Conservation (phyloP, 371 early-diverging fungal species). For the Blastocladiella emersonii region DNA sequence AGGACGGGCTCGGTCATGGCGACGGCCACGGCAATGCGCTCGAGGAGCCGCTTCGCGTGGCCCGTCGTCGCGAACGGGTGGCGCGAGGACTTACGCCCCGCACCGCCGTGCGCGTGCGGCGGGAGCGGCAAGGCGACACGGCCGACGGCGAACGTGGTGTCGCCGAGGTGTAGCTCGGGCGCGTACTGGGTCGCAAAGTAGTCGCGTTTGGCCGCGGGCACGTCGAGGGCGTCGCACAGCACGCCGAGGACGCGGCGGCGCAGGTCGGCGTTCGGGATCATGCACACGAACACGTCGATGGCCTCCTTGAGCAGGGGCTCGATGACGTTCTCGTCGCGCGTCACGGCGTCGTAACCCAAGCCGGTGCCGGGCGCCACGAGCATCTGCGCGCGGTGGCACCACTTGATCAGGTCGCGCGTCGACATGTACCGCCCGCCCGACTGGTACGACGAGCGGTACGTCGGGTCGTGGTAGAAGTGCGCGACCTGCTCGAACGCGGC, state of each 20-base stretch:
- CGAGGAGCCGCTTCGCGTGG: conserved; percentile 61
- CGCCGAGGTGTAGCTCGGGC: conserved; percentile 39
- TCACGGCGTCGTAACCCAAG: not conserved
- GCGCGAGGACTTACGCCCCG: no score
- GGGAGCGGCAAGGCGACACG: conserved; percentile 43
- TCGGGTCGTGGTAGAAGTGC: conserved; percentile 38
- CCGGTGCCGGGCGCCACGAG: conserved; percentile 17
- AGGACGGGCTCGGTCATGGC: conserved; percentile 69
- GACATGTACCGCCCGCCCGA: conserved; percentile 30
- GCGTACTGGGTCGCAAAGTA: conserved; percentile 56
- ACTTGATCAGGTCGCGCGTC: conserved; percentile 69
- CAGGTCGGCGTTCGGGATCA: conserved; percentile 53
- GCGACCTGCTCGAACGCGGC: conserved; percentile 42
- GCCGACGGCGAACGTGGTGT: conserved; percentile 41
- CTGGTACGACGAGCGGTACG: conserved; percentile 28
- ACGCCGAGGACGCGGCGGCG: conserved; percentile 45
- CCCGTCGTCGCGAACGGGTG: conserved; percentile 31
- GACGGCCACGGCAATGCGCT: conserved; percentile 69
- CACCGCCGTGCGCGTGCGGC: not conserved
- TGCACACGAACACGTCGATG: conserved; percentile 71
- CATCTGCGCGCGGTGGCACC: conserved; percentile 57
- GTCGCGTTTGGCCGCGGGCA: conserved; percentile 53
- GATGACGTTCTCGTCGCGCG: conserved; percentile 5
- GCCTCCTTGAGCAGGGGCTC: conserved; percentile 49
- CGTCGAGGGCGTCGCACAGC: conserved; percentile 56